Evolutionary conservation across 2,329 filamentous ascomycete genomes (phyloP), one percentile per base, ranked within the genome.

Genomic region (Aspergillus thermomutatus): DNA sequence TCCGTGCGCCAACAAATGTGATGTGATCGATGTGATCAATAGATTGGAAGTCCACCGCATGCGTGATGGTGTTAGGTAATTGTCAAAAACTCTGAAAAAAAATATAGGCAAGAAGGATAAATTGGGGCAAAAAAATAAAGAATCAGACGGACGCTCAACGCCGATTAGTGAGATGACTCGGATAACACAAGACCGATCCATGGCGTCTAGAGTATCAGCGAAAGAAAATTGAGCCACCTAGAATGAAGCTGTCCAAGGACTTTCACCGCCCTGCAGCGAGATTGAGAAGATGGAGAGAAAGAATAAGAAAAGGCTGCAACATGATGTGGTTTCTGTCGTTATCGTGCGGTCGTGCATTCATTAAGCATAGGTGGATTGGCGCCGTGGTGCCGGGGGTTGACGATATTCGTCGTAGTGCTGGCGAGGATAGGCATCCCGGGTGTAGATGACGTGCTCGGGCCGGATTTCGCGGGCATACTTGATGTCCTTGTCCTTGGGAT

Each of bases 381-480:
- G 66, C 60, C 69, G 63, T 23, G 58, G 59, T 7, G 60, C 46
- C 8, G 62, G 54, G 26, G 62, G 61, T 37, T 60, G 55, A 25
- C 51, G 55, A n/a, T 63, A 60, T 8, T 63, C 55, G 7, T 64
- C 64, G 53, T 63, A 63, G 31, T 64, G 59, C 27, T 64, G 53
- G 23, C 60, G 62, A 28, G 60, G 34, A 46, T 62, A 62, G 25
- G 52, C 53, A 59, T 59, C 66, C 40, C 46, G 62, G 55, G 27
- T 57, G 43, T 59, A 56, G 34, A 25, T 59, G 41, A 64, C 55
- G 41, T 70, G 65, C 21, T 64, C 66, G 3, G 66, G 63, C 17
- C 62, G 56, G 34, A 71, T 63, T 26, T 69, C 63, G 8, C 66
- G 65, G n/a, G 63, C 56, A 53, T 66, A 70, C 49, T 63, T 70